Percentiles rank a stretch among this genome's conserved stretches.
Conservation (phyloP, 1,284 basidiomycete genomes). For the Marasmius sp. region DNA sequence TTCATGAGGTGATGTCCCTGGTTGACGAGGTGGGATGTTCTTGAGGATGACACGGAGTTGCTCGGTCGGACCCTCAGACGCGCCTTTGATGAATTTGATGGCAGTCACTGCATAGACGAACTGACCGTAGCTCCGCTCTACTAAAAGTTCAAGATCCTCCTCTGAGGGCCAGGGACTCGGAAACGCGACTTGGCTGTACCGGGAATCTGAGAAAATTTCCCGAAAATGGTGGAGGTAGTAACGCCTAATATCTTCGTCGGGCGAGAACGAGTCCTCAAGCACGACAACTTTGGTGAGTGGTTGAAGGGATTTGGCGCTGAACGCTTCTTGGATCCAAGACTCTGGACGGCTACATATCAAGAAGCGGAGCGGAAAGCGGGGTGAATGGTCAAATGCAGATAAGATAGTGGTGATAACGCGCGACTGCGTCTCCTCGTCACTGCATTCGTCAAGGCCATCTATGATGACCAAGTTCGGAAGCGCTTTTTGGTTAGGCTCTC, state of each 20-base stretch:
- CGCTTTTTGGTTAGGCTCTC: too few species aligned
- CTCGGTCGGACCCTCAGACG: too few species aligned
- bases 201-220: neutral
- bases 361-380: slow-evolving; percentile 21
- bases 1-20: too few species aligned
- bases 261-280: neutral
- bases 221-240: neutral
- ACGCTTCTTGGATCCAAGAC: slow-evolving; percentile 22
- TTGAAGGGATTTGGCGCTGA: too few species aligned
- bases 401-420: neutral
- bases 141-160: too few species aligned
- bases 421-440: neutral
- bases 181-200: neutral
- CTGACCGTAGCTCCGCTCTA: too few species aligned
- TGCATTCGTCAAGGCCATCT: slow-evolving; percentile 6
- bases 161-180: slow-evolving; percentile 19
- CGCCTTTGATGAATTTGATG: too few species aligned
- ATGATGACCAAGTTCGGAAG: neutral
- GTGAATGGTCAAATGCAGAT: neutral
- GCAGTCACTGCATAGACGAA: slow-evolving; percentile 26
- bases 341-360: slow-evolving; percentile 25
- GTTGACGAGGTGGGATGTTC: too few species aligned
- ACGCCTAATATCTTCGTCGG: neutral
- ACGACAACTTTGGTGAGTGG: neutral
- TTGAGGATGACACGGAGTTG: too few species aligned